Conservation (phyloP, 1,284 basidiomycete species). For the Malassezia restricta region DNA sequence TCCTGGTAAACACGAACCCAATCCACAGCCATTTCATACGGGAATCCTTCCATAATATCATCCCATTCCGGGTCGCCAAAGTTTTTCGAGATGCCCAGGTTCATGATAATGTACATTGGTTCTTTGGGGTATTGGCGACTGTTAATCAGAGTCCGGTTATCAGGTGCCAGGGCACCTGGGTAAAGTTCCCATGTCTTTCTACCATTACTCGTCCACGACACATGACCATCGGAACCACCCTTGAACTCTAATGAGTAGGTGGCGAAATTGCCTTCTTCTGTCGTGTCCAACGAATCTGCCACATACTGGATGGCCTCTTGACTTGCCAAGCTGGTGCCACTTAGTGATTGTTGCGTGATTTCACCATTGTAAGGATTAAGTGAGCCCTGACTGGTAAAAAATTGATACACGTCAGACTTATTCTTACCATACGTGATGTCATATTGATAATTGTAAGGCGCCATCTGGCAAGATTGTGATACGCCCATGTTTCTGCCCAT, state of each 20-base stretch:
- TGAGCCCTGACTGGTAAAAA: constrained; percentile 20
- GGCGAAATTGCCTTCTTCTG: not conserved
- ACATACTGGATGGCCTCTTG: constrained; percentile 10
- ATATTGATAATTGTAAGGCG: constrained; percentile 53
- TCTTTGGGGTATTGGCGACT: constrained; percentile 60
- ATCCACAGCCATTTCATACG: constrained; percentile 31
- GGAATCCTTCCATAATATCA: not conserved
- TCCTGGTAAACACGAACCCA: constrained; percentile 50
- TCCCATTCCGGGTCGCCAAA: constrained; percentile 7
- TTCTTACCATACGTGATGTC: constrained; percentile 18
- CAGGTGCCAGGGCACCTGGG: constrained; percentile 58
- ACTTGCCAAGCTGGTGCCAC: constrained; percentile 4
- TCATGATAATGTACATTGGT: constrained; percentile 34
- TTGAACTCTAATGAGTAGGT: constrained; percentile 10
- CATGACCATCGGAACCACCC: constrained; percentile 6
- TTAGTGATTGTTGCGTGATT: constrained; percentile 34
- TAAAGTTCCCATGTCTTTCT: constrained; percentile 50
- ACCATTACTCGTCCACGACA: constrained; percentile 27
- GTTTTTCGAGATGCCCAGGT: constrained; percentile 26
- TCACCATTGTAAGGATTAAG: constrained; percentile 34
- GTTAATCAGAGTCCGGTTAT: constrained; percentile 57
- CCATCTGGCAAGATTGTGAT: constrained; percentile 66
- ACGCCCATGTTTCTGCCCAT: constrained; percentile 49
- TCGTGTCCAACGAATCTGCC: not conserved
- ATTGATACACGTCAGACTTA: constrained; percentile 18